A percentile compares a stretch with the other conserved stretches of the same genome.
Conservation (phyloP, 345 rosid genomes). For the Heritiera fomes region DNA sequence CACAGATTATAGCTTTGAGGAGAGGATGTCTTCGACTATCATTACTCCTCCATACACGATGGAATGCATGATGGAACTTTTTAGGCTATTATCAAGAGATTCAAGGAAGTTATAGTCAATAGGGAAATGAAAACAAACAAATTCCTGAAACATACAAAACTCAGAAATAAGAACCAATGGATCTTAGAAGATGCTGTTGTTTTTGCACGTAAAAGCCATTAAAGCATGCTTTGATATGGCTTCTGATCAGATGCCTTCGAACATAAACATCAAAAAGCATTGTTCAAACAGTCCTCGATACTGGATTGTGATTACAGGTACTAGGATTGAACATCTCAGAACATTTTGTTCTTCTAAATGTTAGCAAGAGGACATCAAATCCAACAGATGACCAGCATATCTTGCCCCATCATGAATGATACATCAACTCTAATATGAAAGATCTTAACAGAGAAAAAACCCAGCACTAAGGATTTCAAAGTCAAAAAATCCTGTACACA, state of each 20-base stretch:
- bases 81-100: background rate
- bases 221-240: background rate
- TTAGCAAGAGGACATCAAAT: background rate
- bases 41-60: too few species aligned
- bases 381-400: background rate
- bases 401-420: background rate
- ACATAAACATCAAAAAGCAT: background rate
- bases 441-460: background rate
- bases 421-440: background rate
- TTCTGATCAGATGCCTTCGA: too few species aligned
- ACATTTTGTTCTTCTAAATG: background rate
- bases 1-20: background rate
- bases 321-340: background rate
- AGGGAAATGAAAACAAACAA: background rate
- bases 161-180: too few species aligned
- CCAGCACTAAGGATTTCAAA: background rate
- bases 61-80: too few species aligned
- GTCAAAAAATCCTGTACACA: background rate
- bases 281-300: background rate
- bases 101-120: background rate
- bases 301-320: background rate
- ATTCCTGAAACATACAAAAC: background rate
- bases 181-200: too few species aligned
- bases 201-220: background rate
- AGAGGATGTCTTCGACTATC: too few species aligned